Base-by-base conservation (phyloP, 2,329 filamentous ascomycete genomes). In the Aspergillus transmontanensis region DNA sequence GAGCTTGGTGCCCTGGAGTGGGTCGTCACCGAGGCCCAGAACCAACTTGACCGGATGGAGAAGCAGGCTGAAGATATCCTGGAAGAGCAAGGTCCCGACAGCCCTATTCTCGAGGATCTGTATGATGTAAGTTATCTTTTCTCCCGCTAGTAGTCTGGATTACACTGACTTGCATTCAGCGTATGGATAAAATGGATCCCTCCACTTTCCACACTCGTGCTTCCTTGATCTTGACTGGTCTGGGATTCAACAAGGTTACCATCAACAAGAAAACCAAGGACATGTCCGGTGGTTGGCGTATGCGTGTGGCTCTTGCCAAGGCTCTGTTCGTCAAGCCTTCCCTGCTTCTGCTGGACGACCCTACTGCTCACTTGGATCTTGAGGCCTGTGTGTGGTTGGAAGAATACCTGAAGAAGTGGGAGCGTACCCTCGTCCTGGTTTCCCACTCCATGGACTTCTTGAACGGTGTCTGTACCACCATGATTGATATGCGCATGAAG, bases 181-280 rank as follows among this genome's bases (percentile, higher is more conserved):
- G 95, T 80, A 97, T 98, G 87, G 95, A 99, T 83, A 90, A 89
- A 81, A 97, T 99, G 94, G 96, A 99, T 75, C 95, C 95, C 55
- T 96, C 93, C 43, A 99, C 96, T 58, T 99, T 99, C 83, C 85
- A 93, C 76, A 97, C 94, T 66, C 93, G 95, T 77, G 95, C 95
- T 65, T 97, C 94, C 61, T 89, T 97, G 70, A 99, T 99, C 78
- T 82, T 99, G 72, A 99, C 95, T 61, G 95, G 95, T 93, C 91
- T 99, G 64, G 95, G 95, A 70, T 99, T 99, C 89, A 97, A 99
- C 89, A 98, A 98, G 86, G 83, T 82, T 72, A 99, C 96, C 61
- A 98, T 99, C 77, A 85, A 96, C 81, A 99, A 99, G 88, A 97
- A 96, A 89, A 99, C 96, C 74, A 99, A 98, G 88, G 96, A 99